Evolutionary conservation across 345 rosid species (phyloP), one percentile per base, ranked within the genome.

Genomic region (Kandelia obovata): DNA sequence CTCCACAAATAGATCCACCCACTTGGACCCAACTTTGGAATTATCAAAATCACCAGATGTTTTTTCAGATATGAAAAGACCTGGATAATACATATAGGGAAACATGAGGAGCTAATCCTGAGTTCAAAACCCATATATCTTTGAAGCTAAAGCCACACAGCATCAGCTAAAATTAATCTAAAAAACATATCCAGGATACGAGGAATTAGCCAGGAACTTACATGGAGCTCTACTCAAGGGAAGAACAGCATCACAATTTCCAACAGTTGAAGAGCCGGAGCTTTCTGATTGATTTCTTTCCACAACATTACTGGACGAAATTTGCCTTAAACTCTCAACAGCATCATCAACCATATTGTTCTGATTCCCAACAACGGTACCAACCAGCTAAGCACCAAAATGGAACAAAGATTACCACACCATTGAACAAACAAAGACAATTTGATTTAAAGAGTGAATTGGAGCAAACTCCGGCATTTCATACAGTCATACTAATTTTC

Each of bases 1-100:
- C 34, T 75, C 73, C 58, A 81, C 85, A 74, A 85, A 80, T 39
- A 78, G 61, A 71, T 85, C 85, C 57, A 83, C 89, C 85, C 89
- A 85, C 32, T 70, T 67, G 55, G 84, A 75, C 28, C 82, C 82
- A 59, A 74, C 79, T 4, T 17, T 47, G 43, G 37, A 7, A 62
- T 71, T 66, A 16, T 64, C 80, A 55, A 25, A 15, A 43, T 30
- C 53, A 53, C 56, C 62, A 2, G 64, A 35, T 27, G 62, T 26
- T 32, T 56, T 65, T 43, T 64, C 71, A 34, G 74, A 27, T 76
- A 69, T 37, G 57, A 61, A 63, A 34, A 61, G 39, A 74, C 81
- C 81, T 73, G 64, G 21, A 69, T 49, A 63, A 37, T 21, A 25
- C 53, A 65, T 37, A 51, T 43, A 3, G 17, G 19, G 27, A 52